Evolutionary conservation across 345 rosid species (phyloP).

Genomic region (Chamaenerion angustifolium): DNA sequence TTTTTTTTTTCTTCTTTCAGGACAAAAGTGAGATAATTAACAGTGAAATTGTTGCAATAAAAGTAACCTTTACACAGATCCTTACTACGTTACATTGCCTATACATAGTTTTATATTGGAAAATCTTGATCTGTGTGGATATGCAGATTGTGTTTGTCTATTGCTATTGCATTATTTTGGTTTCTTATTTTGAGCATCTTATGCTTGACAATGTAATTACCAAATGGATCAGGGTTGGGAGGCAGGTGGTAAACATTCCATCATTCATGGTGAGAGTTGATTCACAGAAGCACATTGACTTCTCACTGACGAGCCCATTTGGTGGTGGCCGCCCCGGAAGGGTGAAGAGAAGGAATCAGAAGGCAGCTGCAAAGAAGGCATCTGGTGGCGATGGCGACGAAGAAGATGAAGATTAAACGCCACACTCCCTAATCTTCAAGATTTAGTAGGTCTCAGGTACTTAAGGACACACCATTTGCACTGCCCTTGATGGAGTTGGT

Average conservation of each 20-base stretch:
- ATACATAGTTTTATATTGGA: too few relatives aligned
- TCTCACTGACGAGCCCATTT: conserved; percentile 30
- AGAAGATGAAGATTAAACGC: conserved; percentile 26
- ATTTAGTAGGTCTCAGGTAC: not conserved
- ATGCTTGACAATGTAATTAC: too few relatives aligned
- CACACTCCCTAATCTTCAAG: not conserved
- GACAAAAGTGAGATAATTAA: too few relatives aligned
- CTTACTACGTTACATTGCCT: too few relatives aligned
- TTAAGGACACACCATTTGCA: not conserved
- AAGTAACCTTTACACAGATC: too few relatives aligned
- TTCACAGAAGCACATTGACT: conserved; percentile 37
- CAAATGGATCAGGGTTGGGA: conserved; percentile 24
- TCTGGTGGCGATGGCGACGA: conserved; percentile 40
- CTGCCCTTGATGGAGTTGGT: not conserved
- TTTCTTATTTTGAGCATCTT: not conserved
- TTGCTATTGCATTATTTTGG: not conserved
- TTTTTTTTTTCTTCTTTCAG: not conserved
- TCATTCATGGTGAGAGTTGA: conserved; percentile 40
- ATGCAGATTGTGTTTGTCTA: too few relatives aligned
- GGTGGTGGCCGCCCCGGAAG: conserved; percentile 40
- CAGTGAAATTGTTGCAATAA: too few relatives aligned
- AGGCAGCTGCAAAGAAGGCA: conserved; percentile 33
- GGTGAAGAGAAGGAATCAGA: conserved; percentile 36
- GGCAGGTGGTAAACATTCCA: conserved; percentile 37
- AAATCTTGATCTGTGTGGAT: too few relatives aligned